Percentiles rank a stretch among this genome's conserved stretches.
Evolutionary conservation across 1,284 basidiomycete genomes (phyloP).

Genomic region (Caloboletus firmus): DNA sequence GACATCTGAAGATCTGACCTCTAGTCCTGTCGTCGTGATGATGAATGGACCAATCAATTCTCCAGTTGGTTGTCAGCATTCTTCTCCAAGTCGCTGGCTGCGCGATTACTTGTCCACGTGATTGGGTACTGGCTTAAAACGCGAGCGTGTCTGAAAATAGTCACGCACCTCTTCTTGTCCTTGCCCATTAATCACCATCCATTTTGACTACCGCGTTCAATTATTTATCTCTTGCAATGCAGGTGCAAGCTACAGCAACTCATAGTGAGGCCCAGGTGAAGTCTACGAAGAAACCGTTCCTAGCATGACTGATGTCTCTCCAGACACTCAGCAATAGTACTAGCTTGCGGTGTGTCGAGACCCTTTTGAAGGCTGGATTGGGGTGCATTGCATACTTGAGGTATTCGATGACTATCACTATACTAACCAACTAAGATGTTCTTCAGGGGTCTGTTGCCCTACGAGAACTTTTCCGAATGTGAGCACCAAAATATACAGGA

Average conservation of each 20-base stretch:
- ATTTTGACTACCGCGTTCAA: neutral
- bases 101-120: slow-evolving; percentile 23
- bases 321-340: slow-evolving; percentile 57
- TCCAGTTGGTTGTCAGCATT: neutral
- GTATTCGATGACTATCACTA: slow-evolving; percentile 34
- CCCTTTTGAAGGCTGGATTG: slow-evolving; percentile 68
- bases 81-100: neutral
- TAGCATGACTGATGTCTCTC: slow-evolving; percentile 8
- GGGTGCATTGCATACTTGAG: slow-evolving; percentile 77
- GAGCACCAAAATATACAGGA: slow-evolving; percentile 10
- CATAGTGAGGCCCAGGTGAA: slow-evolving; percentile 33
- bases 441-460: slow-evolving; percentile 55
- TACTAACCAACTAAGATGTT: slow-evolving; percentile 6
- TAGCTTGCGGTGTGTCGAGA: slow-evolving; percentile 67
- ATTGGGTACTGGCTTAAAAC: slow-evolving; percentile 11
- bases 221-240: slow-evolving; percentile 20
- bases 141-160: slow-evolving; percentile 7
- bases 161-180: neutral
- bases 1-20: neutral
- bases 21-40: neutral
- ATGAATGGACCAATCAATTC: neutral
- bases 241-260: slow-evolving; percentile 21
- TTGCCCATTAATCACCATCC: neutral
- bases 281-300: neutral
- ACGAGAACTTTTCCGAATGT: slow-evolving; percentile 80